Base-by-base conservation (phyloP, 805 yeast genomes). In the Osmozyma mogii region DNA sequence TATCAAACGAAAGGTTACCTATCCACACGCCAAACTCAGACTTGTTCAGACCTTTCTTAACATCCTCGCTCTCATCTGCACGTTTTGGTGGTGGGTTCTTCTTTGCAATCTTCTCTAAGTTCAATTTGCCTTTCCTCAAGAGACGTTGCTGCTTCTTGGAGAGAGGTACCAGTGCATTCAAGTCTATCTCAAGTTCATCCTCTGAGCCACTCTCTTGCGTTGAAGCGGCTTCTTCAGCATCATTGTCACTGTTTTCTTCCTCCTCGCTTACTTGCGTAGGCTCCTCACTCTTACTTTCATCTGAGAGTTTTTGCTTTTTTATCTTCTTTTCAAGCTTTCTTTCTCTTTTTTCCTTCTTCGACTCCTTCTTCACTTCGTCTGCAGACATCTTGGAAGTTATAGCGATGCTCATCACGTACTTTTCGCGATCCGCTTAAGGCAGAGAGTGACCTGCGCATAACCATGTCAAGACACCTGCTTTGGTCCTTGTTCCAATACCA, bases 1-100 rank as follows among this genome's bases (percentile, higher is more conserved):
- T 84, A 30, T 84, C 92, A 47, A 80, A 92, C 0, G 95, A 69
- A 39, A 92, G 58, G 52, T 92, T 92, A 24, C 98, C 98, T 27
- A 92, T 72, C 98, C 98, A 92, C 20, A 87, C 92, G 25, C 94
- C 94, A 45, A 59, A 72, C 31, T 68, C 72, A 4, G 78, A 68
- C 47, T 65, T 65, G 29, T 61, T 61, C 3, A 53, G 34, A 29
- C 42, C 38, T 12, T 46, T 40, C 24, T 52, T 58, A 15, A 50
- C 49, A 14, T 46, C 50, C 49, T 4, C 50, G 33, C 37, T 33
- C 25, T 51, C 50, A 19, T 50, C 56, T 30, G 47, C 55, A 23
- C 75, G 70, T 35, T 62, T 58, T 30, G 58, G 57, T 5, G 53
- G 47, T 9, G 63, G 62, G 33, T 57, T 45, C 29, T 62, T 59